These are phyloP conservation scores for Phytophthora hybrid DNA, from an alignment of 352 stramenopile genomes.

Conservation along the genomic window DNA sequence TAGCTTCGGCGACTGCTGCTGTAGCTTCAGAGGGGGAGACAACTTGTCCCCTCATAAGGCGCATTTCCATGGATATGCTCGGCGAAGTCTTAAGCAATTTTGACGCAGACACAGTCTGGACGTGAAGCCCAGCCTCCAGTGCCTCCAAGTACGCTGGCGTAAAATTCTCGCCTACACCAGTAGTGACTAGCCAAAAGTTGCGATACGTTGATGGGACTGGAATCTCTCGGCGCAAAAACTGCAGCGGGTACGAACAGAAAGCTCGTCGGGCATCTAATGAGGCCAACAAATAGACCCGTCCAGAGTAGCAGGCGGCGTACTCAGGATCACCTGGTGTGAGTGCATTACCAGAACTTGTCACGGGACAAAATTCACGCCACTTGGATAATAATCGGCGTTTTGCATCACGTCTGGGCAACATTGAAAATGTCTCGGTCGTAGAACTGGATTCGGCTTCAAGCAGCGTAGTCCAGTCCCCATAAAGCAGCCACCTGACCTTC, in stretches of 20 bases:
- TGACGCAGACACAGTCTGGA: conserved; percentile 36
- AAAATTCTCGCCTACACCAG: conserved; percentile 25
- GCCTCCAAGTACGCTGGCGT: conserved; percentile 27
- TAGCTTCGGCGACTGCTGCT: conserved; percentile 31
- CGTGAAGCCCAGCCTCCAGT: conserved; percentile 29
- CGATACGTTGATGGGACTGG: conserved; percentile 22
- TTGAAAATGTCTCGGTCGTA: conserved; percentile 10
- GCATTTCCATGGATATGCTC: conserved; percentile 48
- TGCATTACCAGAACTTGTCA: conserved; percentile 32
- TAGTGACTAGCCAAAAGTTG: conserved; percentile 56
- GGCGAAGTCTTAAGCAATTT: conserved; percentile 39
- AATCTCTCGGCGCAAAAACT: conserved; percentile 53
- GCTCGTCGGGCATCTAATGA: conserved; percentile 38
- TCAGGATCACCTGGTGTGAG: conserved; percentile 49
- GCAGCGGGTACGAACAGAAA: conserved; percentile 57
- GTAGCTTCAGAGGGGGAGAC: conserved; percentile 35
- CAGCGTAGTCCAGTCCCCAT: conserved; percentile 59
- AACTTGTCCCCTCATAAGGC: conserved; percentile 47
- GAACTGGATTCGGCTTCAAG: conserved; percentile 18
- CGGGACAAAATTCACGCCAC: conserved; percentile 75
- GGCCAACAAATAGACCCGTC: conserved; percentile 64
- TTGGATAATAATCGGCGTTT: conserved; percentile 46
- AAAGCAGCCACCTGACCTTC: conserved; percentile 69
- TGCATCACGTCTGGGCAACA: conserved; percentile 37
- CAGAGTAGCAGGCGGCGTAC: conserved; percentile 53